phyloP scores from a whole-genome alignment of 208 protist genomes.

The Novymonas esmeraldas region DNA sequence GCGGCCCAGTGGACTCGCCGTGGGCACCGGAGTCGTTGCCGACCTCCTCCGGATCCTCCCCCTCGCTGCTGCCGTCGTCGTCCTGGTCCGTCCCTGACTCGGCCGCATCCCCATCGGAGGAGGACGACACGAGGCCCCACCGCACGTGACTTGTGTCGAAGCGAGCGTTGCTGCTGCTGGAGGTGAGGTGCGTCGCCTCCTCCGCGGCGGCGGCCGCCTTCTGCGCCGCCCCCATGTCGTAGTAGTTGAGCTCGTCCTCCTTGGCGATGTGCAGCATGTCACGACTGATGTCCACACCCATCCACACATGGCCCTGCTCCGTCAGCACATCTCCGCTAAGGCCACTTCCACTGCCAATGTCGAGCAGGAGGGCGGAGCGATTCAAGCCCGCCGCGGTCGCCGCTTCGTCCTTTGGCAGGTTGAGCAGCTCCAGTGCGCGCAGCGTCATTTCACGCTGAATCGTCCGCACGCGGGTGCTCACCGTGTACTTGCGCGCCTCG shows the following conservation, averaged over 20 bases:
- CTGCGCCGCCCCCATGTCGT: slow-evolving; percentile 25
- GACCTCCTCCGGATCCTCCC: neutral
- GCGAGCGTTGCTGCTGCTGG: slow-evolving; percentile 34
- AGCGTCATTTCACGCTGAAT: slow-evolving; percentile 98
- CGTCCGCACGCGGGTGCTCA: slow-evolving; percentile 95
- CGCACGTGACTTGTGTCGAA: slow-evolving; percentile 68
- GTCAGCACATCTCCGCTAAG: slow-evolving; percentile 96
- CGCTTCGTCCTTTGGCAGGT: slow-evolving; percentile 63
- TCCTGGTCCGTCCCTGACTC: slow-evolving; percentile 23
- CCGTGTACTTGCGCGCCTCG: slow-evolving; percentile 95
- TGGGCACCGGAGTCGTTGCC: neutral
- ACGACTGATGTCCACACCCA: slow-evolving; percentile 97
- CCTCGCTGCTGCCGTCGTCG: slow-evolving; percentile 9
- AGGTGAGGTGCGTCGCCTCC: slow-evolving; percentile 22
- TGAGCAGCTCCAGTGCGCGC: slow-evolving; percentile 97
- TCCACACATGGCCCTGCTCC: slow-evolving; percentile 95
- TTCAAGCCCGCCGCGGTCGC: slow-evolving; percentile 17
- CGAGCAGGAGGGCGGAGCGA: slow-evolving; percentile 91
- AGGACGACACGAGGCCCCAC: slow-evolving; percentile 71
- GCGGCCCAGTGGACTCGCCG: slow-evolving; percentile 30
- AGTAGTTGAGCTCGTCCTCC: slow-evolving; percentile 69
- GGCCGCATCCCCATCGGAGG: slow-evolving; percentile 31
- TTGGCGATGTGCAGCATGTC: slow-evolving; percentile 95
- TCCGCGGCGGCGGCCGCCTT: slow-evolving; percentile 18
- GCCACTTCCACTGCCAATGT: slow-evolving; percentile 99